These are phyloP conservation scores for Phycomyces blakesleeanus DNA, from an alignment of 192 early-diverging fungal species.

Conservation along the genomic window DNA sequence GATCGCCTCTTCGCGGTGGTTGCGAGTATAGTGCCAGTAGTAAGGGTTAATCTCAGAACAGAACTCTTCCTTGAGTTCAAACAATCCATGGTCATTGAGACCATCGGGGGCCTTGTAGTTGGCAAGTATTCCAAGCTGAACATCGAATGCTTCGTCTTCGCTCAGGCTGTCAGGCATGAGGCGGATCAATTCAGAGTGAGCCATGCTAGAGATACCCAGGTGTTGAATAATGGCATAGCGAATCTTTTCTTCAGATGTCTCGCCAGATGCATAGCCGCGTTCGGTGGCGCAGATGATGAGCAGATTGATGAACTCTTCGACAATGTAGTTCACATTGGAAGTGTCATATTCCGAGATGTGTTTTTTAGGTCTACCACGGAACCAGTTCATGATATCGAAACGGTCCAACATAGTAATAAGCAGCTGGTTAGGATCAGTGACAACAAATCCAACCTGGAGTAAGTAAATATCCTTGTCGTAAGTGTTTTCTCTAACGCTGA, in stretches of 20 bases:
- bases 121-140: conserved; percentile 69
- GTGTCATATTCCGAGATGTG: conserved; percentile 57
- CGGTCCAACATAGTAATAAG: conserved; percentile 81
- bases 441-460: conserved; percentile 65
- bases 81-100: conserved; percentile 80
- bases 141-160: conserved; percentile 70
- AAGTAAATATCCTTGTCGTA: conserved; percentile 90
- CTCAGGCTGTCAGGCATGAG: conserved; percentile 77
- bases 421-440: conserved; percentile 75
- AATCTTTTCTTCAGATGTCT: conserved; percentile 63
- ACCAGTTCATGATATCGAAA: conserved; percentile 83
- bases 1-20: conserved; percentile 87
- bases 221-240: conserved; percentile 85
- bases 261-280: conserved; percentile 60
- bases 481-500: conserved; percentile 79
- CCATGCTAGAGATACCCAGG: conserved; percentile 58
- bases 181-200: conserved; percentile 83
- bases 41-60: conserved; percentile 88
- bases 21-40: conserved; percentile 89
- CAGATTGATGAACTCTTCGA: conserved; percentile 86
- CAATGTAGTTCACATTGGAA: conserved; percentile 71
- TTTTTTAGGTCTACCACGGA: conserved; percentile 55
- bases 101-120: conserved; percentile 78
- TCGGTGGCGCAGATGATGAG: conserved; percentile 83
- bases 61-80: conserved; percentile 85